phyloP scores from a whole-genome alignment of 345 rosid species.

The Pelargonium nanum region DNA sequence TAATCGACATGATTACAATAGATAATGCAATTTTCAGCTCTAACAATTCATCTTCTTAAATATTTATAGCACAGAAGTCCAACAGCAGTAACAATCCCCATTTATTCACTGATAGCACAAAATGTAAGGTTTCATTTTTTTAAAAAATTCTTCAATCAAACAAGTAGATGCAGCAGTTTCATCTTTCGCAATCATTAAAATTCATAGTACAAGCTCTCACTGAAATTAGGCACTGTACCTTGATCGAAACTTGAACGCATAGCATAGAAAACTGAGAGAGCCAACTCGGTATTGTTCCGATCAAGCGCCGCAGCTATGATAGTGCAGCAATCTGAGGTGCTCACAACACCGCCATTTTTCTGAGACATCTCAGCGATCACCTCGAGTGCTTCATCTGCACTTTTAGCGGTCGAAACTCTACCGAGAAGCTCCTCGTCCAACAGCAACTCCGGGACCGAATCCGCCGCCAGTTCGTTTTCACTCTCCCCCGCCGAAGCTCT shows the following conservation, averaged over 20 bases:
- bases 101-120: too few species aligned
- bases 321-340: conserved; percentile 40
- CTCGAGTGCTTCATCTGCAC: conserved; percentile 55
- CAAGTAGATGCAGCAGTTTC: not conserved
- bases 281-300: conserved; percentile 64
- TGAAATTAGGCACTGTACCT: conserved; percentile 25
- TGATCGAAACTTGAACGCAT: conserved; percentile 81
- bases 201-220: not conserved
- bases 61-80: not conserved
- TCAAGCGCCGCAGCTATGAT: conserved; percentile 52
- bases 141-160: not conserved
- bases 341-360: conserved; percentile 35
- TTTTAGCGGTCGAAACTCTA: conserved; percentile 40
- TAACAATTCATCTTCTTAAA: too few species aligned
- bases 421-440: conserved; percentile 31
- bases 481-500: conserved; percentile 32
- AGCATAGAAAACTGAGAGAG: conserved; percentile 71
- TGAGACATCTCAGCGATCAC: conserved; percentile 25
- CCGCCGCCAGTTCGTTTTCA: conserved; percentile 17
- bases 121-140: too few species aligned
- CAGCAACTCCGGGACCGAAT: conserved; percentile 15
- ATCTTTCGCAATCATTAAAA: not conserved
- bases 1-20: too few species aligned
- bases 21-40: too few species aligned
- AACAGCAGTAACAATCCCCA: not conserved